These are phyloP conservation scores for Ophiostoma ulmi DNA, from an alignment of 2,329 filamentous ascomycete genomes.

Conservation along the genomic window DNA sequence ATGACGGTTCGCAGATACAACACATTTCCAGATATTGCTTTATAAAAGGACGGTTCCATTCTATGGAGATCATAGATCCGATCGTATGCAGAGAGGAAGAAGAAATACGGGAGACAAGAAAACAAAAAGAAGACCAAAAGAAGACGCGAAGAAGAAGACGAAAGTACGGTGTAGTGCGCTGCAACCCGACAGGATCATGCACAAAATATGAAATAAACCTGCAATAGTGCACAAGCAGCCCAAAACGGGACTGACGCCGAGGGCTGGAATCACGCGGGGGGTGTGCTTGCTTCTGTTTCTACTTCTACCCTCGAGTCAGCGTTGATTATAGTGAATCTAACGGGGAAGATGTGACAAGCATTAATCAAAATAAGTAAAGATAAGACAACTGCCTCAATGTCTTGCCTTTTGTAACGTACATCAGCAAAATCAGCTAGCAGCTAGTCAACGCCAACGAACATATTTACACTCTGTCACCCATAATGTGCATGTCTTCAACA, in stretches of 20 bases:
- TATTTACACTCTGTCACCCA: neutral
- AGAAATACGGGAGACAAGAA: slow-evolving; percentile 19
- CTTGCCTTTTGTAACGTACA: neutral
- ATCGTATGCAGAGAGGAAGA: slow-evolving; percentile 22
- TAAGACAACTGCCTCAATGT: neutral
- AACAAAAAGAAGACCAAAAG: slow-evolving; percentile 1
- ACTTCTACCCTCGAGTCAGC: no score
- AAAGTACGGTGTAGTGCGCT: neutral
- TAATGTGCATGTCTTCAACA: neutral
- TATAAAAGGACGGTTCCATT: neutral
- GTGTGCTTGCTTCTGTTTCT: neutral
- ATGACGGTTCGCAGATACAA: slow-evolving; percentile 20
- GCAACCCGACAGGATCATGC: neutral
- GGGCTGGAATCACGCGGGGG: neutral
- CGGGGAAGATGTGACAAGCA: neutral
- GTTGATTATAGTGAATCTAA: neutral
- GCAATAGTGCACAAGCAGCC: neutral
- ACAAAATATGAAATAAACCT: neutral
- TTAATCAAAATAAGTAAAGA: neutral
- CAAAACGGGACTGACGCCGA: neutral
- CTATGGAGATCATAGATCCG: neutral
- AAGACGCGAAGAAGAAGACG: neutral
- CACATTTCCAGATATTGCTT: neutral
- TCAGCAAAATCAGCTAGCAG: neutral
- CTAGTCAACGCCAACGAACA: neutral